Conservation (phyloP, 352 stramenopile genomes). For the Phytophthora melonis region DNA sequence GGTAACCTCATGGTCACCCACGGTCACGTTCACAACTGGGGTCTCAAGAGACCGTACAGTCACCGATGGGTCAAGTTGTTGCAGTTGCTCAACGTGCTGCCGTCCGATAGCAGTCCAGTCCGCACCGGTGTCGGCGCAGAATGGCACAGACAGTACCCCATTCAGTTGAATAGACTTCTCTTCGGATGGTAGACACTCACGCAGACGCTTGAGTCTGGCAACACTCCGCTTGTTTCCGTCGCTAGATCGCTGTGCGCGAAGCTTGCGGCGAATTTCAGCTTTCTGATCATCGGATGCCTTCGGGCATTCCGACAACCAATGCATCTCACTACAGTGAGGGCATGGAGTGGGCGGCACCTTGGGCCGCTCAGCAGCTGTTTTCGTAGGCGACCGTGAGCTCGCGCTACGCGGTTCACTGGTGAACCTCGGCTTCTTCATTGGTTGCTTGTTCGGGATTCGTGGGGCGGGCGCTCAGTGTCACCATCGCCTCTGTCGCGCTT, state of each 20-base stretch:
- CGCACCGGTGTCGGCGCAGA: not conserved
- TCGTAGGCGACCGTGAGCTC: not conserved
- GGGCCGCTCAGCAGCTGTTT: not conserved
- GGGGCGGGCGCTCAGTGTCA: no score
- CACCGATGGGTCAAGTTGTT: not conserved
- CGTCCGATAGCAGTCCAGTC: not conserved
- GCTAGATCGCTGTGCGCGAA: not conserved
- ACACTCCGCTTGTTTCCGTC: not conserved
- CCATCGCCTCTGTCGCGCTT: not conserved
- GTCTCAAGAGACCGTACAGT: not conserved
- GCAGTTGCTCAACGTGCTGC: not conserved
- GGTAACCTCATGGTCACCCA: slow-evolving; percentile 3
- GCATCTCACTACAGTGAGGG: not conserved
- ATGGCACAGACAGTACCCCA: not conserved
- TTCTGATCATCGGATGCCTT: not conserved
- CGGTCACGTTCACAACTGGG: not conserved
- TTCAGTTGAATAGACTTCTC: not conserved
- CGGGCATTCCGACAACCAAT: not conserved
- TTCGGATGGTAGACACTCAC: not conserved
- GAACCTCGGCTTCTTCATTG: no score
- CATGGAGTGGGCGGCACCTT: not conserved
- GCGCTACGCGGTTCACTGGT: no score
- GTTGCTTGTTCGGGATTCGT: no score
- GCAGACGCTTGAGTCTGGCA: not conserved
- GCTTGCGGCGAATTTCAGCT: slow-evolving; percentile 5